These are phyloP conservation scores for Hirsutella thompsonii DNA, from an alignment of 2,329 filamentous ascomycete species.

Conservation along the genomic window DNA sequence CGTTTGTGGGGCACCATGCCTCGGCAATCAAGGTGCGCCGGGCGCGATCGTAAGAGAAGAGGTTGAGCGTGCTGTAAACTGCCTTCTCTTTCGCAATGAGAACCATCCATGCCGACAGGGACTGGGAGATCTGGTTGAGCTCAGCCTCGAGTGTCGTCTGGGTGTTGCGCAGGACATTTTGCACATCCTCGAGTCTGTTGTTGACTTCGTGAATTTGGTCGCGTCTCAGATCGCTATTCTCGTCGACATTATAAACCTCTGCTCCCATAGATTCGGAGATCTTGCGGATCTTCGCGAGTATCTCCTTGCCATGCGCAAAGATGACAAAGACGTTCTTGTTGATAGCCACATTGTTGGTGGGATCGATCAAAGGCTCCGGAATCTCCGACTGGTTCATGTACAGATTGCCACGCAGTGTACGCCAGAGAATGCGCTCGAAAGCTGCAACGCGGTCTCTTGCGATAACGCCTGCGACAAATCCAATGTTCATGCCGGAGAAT, in stretches of 20 bases:
- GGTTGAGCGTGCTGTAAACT: slow-evolving; percentile 88
- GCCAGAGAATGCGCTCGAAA: slow-evolving; percentile 96
- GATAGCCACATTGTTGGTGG: slow-evolving; percentile 79
- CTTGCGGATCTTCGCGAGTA: slow-evolving; percentile 96
- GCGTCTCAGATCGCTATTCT: slow-evolving; percentile 87
- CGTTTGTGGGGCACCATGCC: slow-evolving; percentile 92
- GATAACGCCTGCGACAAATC: slow-evolving; percentile 94
- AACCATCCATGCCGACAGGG: slow-evolving; percentile 92
- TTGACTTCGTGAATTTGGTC: slow-evolving; percentile 98
- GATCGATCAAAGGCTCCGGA: slow-evolving; percentile 81
- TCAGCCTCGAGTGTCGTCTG: slow-evolving; percentile 89
- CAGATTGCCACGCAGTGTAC: slow-evolving; percentile 89
- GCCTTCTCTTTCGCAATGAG: slow-evolving; percentile 97
- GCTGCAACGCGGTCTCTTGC: slow-evolving; percentile 82
- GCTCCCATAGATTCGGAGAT: slow-evolving; percentile 96
- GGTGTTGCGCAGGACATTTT: slow-evolving; percentile 87
- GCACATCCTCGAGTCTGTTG: slow-evolving; percentile 77
- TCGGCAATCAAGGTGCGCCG: slow-evolving; percentile 95
- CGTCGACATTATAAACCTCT: slow-evolving; percentile 91
- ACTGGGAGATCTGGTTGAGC: slow-evolving; percentile 84
- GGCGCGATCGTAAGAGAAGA: slow-evolving; percentile 92
- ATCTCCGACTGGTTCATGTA: slow-evolving; percentile 99
- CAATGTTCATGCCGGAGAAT: slow-evolving; percentile 97
- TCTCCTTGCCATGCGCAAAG: slow-evolving; percentile 96
- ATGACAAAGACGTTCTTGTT: slow-evolving; percentile 99